phyloP scores from a whole-genome alignment of 257 asterid genomes.

The Salvia splendens region DNA sequence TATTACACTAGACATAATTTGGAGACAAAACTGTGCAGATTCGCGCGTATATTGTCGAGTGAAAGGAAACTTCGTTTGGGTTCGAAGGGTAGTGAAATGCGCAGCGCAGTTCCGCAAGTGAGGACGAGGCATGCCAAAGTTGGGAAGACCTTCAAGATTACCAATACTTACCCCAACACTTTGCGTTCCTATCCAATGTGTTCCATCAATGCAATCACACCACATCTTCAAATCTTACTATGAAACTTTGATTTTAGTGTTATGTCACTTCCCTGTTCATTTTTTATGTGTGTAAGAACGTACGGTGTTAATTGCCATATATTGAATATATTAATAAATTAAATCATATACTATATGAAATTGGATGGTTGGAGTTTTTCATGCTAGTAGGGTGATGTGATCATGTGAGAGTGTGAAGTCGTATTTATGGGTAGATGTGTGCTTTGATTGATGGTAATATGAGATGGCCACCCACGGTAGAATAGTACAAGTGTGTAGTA shows the following conservation, averaged over 20 bases:
- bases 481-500: no score
- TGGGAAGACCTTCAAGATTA: conserved; percentile 9
- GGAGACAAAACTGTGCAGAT: conserved; percentile 22
- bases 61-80: conserved; percentile 40
- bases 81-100: conserved; percentile 6
- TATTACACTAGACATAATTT: no score
- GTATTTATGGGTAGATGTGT: no score
- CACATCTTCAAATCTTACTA: conserved; percentile 4
- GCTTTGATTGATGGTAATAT: no score
- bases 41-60: conserved; percentile 39
- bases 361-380: no score
- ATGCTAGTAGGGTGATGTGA: no score
- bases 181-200: neutral
- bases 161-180: neutral
- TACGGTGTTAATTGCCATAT: no score
- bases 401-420: no score
- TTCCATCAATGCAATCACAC: neutral
- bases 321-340: no score
- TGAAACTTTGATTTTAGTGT: neutral
- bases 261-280: neutral
- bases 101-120: neutral
- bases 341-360: no score
- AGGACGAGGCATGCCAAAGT: neutral
- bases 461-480: no score
- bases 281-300: no score